A percentile compares a stretch with the other conserved stretches of the same genome.
These are phyloP conservation scores for Claviceps quebecensis DNA, from an alignment of 2,329 filamentous ascomycete species.

Conservation along the genomic window DNA sequence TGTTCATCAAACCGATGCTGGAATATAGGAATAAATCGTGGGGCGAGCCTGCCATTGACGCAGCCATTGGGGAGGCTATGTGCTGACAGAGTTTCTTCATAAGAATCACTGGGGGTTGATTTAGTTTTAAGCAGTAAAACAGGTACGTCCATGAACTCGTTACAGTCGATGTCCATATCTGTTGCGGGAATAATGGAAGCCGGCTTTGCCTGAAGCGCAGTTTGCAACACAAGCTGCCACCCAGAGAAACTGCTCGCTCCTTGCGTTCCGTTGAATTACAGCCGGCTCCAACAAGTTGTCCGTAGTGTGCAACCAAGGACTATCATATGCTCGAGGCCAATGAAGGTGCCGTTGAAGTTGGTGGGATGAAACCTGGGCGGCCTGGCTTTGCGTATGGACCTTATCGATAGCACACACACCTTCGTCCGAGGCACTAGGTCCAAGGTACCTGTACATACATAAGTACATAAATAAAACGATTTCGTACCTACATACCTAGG, in stretches of 20 bases:
- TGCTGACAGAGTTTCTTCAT: slow-evolving; percentile 45
- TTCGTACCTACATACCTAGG: no score
- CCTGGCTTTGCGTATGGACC: no score
- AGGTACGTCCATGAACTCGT: slow-evolving; percentile 18
- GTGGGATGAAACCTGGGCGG: no score
- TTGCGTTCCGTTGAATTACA: background rate
- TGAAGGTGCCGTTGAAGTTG: background rate
- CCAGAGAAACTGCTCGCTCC: background rate
- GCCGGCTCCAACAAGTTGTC: background rate
- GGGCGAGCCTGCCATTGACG: slow-evolving; percentile 35
- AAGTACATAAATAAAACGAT: no score
- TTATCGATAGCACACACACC: no score
- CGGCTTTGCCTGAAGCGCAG: background rate
- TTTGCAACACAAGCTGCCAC: background rate
- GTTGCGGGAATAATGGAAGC: background rate
- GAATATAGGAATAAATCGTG: slow-evolving; percentile 63
- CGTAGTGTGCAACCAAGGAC: background rate
- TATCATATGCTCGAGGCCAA: background rate
- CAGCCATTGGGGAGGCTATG: slow-evolving; percentile 6
- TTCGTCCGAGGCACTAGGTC: no score
- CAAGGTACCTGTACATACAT: no score
- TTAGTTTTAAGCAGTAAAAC: slow-evolving; percentile 67
- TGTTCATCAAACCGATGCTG: slow-evolving; percentile 53
- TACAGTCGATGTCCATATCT: background rate
- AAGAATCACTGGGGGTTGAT: slow-evolving; percentile 56